phyloP scores from a whole-genome alignment of 805 yeast species.

The Metschnikowia borealis region DNA sequence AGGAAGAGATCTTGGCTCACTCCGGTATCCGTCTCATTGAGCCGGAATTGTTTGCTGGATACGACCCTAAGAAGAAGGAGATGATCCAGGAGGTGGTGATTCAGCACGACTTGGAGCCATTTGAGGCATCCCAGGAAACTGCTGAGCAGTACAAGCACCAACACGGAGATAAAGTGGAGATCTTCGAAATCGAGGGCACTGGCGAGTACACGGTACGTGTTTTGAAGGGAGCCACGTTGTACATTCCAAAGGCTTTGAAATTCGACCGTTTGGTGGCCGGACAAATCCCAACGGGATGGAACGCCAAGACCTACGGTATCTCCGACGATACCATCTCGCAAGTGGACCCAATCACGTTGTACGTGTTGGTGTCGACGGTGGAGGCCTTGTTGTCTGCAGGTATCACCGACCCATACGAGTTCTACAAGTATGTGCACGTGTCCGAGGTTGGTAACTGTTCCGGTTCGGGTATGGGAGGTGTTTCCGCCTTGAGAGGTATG shows the following conservation, averaged over 20 bases:
- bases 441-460: constrained; percentile 99
- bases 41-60: constrained; percentile 90
- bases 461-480: constrained; percentile 99
- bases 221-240: constrained; percentile 88
- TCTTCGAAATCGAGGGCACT: constrained; percentile 79
- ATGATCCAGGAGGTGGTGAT: constrained; percentile 93
- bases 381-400: constrained; percentile 94
- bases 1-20: constrained; percentile 82
- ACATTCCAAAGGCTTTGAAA: constrained; percentile 82
- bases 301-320: constrained; percentile 91
- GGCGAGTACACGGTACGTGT: constrained; percentile 91
- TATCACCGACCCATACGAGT: constrained; percentile 97
- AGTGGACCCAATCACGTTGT: constrained; percentile 95
- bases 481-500: constrained; percentile 94
- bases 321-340: constrained; percentile 88
- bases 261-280: constrained; percentile 79
- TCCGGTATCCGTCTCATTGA: constrained; percentile 96
- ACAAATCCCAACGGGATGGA: constrained; percentile 99
- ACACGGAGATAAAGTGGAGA: constrained; percentile 92
- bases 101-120: constrained; percentile 94
- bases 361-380: constrained; percentile 86
- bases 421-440: constrained; percentile 96
- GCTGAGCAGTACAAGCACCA: constrained; percentile 92
- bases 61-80: constrained; percentile 91
- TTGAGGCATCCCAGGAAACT: constrained; percentile 90